Base-by-base conservation (phyloP, 2,329 filamentous ascomycete genomes). In the Cladophialophora carrionii region DNA sequence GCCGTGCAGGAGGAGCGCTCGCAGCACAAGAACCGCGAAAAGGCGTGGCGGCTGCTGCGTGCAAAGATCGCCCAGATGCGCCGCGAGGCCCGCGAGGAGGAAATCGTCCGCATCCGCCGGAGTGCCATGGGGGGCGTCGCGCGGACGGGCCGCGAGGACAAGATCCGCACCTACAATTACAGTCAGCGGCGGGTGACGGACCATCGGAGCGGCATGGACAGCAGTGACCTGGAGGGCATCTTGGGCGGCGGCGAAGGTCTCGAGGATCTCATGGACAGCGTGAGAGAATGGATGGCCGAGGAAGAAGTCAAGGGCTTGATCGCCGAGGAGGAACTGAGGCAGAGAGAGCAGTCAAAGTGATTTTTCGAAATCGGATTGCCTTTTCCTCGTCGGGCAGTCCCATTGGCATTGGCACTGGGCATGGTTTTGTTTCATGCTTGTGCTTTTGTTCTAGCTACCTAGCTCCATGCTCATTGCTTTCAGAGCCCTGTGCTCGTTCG, bases 1-100 rank as follows among this genome's bases (percentile, higher is more conserved):
- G 89, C 88, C 12, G 96, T 98, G 84, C 95, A 99, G 77, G 95
- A 99, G 76, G 89, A 88, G 60, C 86, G 95, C 61, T 96, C 92
- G 51, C 95, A 99, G 80, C 88, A 91, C 71, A 87, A 91, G 70
- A 99, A 99, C 78, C 86, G 93, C 52, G 90, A 92, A 67, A 88
- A 87, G 66, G 95, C 95, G 1, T 97, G 95, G 93, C 85, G 87
- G 71, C 75, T 99, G 54, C 81, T 99, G 63, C 88, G 93, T 24
- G 90, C 91, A 14, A 88, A 90, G 57, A 81, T 98, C 22, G 95
- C 93, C 1, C 90, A 95, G 77, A 83, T 85, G 72, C 84, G 90
- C 63, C 85, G 92, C 54, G 93, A 96, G 75, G 88, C 89, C 69
- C 86, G 92, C 34, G 94, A 99, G 77, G 91, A 92, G 71, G 88